These are phyloP conservation scores for Lasiodiplodia hormozganensis DNA, from an alignment of 2,329 filamentous ascomycete genomes.

Conservation along the genomic window DNA sequence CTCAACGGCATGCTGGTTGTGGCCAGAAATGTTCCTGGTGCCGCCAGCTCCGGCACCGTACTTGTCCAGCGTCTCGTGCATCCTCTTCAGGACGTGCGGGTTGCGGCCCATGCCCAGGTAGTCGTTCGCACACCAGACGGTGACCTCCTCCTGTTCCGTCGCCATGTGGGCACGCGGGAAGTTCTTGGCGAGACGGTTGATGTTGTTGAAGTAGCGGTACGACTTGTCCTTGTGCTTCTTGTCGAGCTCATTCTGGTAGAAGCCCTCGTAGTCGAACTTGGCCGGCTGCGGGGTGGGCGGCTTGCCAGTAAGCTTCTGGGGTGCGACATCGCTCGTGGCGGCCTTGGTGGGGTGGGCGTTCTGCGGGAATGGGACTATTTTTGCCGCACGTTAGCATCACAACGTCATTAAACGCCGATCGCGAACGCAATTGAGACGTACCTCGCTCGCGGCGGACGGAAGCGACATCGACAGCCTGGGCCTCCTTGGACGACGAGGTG, in stretches of 20 bases:
- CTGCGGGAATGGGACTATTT: constrained; percentile 42
- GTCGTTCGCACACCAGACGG: constrained; percentile 99
- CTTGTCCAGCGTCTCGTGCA: constrained; percentile 93
- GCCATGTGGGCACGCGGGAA: constrained; percentile 95
- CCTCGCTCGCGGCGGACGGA: constrained; percentile 59
- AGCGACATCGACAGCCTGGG: constrained; percentile 73
- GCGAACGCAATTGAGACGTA: constrained; percentile 39
- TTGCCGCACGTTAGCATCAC: constrained; percentile 30
- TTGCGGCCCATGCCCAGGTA: constrained; percentile 98
- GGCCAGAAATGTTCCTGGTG: constrained; percentile 96
- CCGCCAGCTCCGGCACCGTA: constrained; percentile 96
- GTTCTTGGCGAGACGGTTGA: constrained; percentile 95
- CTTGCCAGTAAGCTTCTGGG: constrained; percentile 42
- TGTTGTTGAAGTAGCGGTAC: constrained; percentile 99
- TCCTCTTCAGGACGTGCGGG: constrained; percentile 80
- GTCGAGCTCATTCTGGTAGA: constrained; percentile 87
- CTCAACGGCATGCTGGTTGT: constrained; percentile 91
- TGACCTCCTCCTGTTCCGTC: constrained; percentile 81
- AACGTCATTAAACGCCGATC: constrained; percentile 11
- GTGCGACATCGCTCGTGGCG: constrained; percentile 32
- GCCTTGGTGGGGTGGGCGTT: constrained; percentile 33
- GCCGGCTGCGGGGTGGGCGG: constrained; percentile 56
- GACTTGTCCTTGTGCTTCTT: constrained; percentile 99
- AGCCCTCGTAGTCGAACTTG: constrained; percentile 89
- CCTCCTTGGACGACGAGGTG: constrained; percentile 78